A percentile compares a stretch with the other conserved stretches of the same genome.
Conservation (phyloP, 495 filamentous ascomycete genomes). For the Podospora comata region DNA sequence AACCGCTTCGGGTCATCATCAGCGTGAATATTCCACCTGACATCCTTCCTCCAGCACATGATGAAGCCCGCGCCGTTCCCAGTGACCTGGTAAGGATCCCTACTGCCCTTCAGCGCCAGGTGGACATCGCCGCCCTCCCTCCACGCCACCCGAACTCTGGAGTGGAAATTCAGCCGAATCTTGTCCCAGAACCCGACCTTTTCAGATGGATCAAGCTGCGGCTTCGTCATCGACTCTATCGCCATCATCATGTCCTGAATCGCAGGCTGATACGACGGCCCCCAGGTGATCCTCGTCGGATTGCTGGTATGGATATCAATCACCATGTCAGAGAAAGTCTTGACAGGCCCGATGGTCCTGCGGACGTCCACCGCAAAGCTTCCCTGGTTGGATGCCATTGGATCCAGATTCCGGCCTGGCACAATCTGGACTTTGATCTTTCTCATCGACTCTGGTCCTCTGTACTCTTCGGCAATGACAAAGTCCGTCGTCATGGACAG, state of each 20-base stretch:
- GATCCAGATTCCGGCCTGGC: slow-evolving; percentile 54
- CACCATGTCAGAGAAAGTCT: slow-evolving; percentile 89
- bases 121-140: slow-evolving; percentile 95
- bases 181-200: slow-evolving; percentile 98
- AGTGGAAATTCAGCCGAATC: slow-evolving; percentile 91
- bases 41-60: slow-evolving; percentile 96
- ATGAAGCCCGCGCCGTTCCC: slow-evolving; percentile 91
- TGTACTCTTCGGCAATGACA: slow-evolving; percentile 92
- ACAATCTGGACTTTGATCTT: slow-evolving; percentile 82
- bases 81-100: slow-evolving; percentile 91
- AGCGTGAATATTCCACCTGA: slow-evolving; percentile 76
- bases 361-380: slow-evolving; percentile 81
- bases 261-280: slow-evolving; percentile 93
- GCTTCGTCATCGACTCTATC: slow-evolving; percentile 95
- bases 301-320: slow-evolving; percentile 90
- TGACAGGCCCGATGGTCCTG: slow-evolving; percentile 89
- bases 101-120: slow-evolving; percentile 83
- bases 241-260: slow-evolving; percentile 99
- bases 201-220: slow-evolving; percentile 88
- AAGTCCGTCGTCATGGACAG: slow-evolving; percentile 87
- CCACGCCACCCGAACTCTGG: slow-evolving; percentile 84
- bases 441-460: slow-evolving; percentile 71
- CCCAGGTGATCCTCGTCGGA: slow-evolving; percentile 93
- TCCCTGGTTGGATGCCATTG: slow-evolving; percentile 45
- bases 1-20: slow-evolving; percentile 85